phyloP scores from a whole-genome alignment of 1,284 basidiomycete genomes.

The Ceratobasidium sp. region DNA sequence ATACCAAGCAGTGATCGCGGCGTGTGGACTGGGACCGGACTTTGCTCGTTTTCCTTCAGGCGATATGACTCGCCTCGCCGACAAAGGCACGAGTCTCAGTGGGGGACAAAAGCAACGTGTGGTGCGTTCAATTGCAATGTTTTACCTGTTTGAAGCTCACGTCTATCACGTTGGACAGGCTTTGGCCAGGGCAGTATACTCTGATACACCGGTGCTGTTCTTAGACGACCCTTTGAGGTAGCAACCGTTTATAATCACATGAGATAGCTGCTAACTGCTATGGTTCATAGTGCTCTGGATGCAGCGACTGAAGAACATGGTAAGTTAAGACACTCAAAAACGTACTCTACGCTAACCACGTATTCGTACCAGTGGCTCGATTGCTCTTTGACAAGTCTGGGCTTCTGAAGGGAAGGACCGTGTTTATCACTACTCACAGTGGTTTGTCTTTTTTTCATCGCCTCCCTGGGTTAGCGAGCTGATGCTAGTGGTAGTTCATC shows the following conservation, averaged over 20 bases:
- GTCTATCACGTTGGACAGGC: not conserved
- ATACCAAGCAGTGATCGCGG: constrained; percentile 44
- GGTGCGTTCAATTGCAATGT: not conserved
- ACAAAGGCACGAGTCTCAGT: constrained; percentile 14
- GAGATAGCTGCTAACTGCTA: not conserved
- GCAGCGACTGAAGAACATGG: constrained; percentile 25
- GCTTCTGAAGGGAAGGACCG: constrained; percentile 1
- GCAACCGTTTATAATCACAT: not conserved
- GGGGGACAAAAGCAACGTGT: constrained; percentile 27
- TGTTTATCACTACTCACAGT: constrained; percentile 17
- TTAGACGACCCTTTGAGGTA: constrained; percentile 31
- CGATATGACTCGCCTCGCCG: constrained; percentile 21
- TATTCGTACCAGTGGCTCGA: not conserved
- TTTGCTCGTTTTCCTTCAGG: constrained; percentile 39
- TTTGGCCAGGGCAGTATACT: constrained; percentile 17
- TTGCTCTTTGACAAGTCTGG: not conserved
- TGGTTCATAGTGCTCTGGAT: not conserved
- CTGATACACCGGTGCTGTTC: constrained; percentile 1
- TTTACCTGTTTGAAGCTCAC: not conserved
- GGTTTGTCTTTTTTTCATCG: not conserved
- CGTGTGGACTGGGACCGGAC: constrained; percentile 45
- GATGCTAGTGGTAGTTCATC: not conserved
- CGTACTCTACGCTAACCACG: no score
- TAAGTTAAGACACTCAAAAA: no score
- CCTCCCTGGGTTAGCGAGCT: not conserved